phyloP scores from a whole-genome alignment of 208 protist genomes.

The Trichomonas tenax region DNA sequence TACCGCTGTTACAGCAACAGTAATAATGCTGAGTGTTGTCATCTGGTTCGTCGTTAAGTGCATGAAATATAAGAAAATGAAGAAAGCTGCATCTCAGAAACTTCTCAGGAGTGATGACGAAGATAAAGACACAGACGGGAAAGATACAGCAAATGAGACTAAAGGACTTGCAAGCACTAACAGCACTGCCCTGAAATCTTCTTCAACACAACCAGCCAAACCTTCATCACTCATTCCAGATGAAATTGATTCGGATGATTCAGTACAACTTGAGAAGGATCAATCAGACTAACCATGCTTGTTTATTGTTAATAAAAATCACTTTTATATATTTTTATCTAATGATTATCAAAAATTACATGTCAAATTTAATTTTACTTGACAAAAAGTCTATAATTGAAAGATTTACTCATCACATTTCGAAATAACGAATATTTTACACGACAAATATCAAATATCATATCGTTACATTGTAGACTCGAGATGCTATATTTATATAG shows the following conservation, averaged over 20 bases:
- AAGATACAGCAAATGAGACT: not conserved
- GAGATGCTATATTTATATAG: no score
- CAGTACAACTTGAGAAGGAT: not conserved
- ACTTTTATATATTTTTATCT: no score
- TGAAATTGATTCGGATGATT: not conserved
- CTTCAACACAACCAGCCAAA: not conserved
- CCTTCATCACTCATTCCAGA: not conserved
- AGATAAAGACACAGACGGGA: not conserved
- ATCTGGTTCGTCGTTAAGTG: not conserved
- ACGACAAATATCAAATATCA: no score
- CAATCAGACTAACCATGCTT: not conserved
- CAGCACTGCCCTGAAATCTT: not conserved
- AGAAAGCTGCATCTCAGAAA: not conserved
- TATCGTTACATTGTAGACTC: no score
- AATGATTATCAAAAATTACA: no score
- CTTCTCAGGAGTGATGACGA: not conserved
- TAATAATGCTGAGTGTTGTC: not conserved
- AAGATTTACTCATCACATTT: no score
- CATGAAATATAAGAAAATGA: not conserved
- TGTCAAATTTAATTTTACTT: no score
- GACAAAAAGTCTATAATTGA: no score
- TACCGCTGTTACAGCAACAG: not conserved
- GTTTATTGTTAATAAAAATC: no score
- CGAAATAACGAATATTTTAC: no score
- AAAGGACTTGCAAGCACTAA: not conserved